A percentile compares a stretch with the other conserved stretches of the same genome.
phyloP scores from a whole-genome alignment of 805 yeast species.

The Millerozyma miso region DNA sequence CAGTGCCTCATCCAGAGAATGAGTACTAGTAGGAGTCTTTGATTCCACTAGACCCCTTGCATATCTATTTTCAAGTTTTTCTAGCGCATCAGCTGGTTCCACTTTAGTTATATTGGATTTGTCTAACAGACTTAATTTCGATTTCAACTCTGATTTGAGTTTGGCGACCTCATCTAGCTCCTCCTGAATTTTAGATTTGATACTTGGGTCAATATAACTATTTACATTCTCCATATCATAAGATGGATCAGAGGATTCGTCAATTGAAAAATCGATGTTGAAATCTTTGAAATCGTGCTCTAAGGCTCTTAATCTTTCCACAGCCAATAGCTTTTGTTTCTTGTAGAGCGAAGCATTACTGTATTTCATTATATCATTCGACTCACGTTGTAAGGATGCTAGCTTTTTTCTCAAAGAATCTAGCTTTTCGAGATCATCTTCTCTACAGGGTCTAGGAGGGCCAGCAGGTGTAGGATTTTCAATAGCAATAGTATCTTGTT shows the following conservation, averaged over 20 bases:
- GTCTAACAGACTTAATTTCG: constrained; percentile 20
- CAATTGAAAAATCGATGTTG: constrained; percentile 47
- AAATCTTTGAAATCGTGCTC: constrained; percentile 64
- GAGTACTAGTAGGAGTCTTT: constrained; percentile 11
- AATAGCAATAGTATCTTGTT: constrained; percentile 3
- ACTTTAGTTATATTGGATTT: constrained; percentile 14
- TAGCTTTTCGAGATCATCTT: constrained; percentile 54
- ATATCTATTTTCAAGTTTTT: constrained; percentile 41
- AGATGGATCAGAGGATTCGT: constrained; percentile 13
- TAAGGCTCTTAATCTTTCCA: constrained; percentile 67
- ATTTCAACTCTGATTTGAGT: constrained; percentile 35
- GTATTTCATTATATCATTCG: constrained; percentile 70
- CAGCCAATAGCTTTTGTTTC: constrained; percentile 59
- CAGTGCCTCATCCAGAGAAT: constrained; percentile 26
- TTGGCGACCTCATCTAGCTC: constrained; percentile 41
- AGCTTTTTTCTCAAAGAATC: constrained; percentile 53
- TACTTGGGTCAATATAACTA: constrained; percentile 27
- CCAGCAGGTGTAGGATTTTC: constrained; percentile 20
- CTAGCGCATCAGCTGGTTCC: constrained; percentile 4
- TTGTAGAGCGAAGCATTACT: constrained; percentile 57
- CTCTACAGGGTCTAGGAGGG: constrained; percentile 37
- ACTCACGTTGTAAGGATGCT: constrained; percentile 62
- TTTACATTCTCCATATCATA: constrained; percentile 8
- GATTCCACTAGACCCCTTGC: constrained; percentile 35
- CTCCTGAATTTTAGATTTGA: constrained; percentile 34